Evolutionary conservation across 352 stramenopile genomes (phyloP).

Genomic region (Phytopythium aichiense): DNA sequence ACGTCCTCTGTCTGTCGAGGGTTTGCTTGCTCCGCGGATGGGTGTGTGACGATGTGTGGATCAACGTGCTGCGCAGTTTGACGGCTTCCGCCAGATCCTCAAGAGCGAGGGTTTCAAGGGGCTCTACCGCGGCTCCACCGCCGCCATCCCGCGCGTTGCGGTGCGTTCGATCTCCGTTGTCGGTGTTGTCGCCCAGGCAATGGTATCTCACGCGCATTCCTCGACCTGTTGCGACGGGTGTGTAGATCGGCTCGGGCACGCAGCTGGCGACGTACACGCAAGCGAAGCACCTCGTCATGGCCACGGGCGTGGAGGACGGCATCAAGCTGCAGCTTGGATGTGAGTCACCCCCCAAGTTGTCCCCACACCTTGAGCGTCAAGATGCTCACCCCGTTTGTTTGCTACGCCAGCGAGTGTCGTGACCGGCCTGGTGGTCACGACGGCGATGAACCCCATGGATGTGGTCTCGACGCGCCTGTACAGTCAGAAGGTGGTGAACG

Average conservation of each 20-base stretch:
- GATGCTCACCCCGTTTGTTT: not conserved
- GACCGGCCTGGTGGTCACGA: slow-evolving; percentile 75
- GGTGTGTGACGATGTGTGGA: slow-evolving; percentile 3
- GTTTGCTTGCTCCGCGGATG: not conserved
- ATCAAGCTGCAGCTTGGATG: slow-evolving; percentile 74
- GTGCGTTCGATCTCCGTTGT: slow-evolving; percentile 22
- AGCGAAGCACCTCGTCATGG: slow-evolving; percentile 78
- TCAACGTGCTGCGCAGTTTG: slow-evolving; percentile 34
- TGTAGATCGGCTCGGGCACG: slow-evolving; percentile 76
- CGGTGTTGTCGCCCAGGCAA: not conserved
- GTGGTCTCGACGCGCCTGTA: slow-evolving; percentile 86
- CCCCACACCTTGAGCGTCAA: not conserved
- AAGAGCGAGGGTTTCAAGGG: slow-evolving; percentile 61
- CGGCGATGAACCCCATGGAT: slow-evolving; percentile 87
- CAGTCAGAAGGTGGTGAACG: slow-evolving; percentile 84
- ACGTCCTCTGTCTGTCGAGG: not conserved
- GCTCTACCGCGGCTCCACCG: slow-evolving; percentile 70
- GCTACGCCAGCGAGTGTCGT: slow-evolving; percentile 60
- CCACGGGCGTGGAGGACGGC: slow-evolving; percentile 67
- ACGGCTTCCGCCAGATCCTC: slow-evolving; percentile 77
- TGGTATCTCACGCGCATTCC: not conserved
- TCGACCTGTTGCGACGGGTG: not conserved
- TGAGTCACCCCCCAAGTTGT: slow-evolving; percentile 21
- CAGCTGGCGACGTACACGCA: slow-evolving; percentile 84
- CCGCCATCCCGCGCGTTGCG: slow-evolving; percentile 71